A percentile compares a stretch with the other conserved stretches of the same genome.
Evolutionary conservation across 805 yeast genomes (phyloP).

Genomic region (Sugiyamaella boreocaroliniensis): DNA sequence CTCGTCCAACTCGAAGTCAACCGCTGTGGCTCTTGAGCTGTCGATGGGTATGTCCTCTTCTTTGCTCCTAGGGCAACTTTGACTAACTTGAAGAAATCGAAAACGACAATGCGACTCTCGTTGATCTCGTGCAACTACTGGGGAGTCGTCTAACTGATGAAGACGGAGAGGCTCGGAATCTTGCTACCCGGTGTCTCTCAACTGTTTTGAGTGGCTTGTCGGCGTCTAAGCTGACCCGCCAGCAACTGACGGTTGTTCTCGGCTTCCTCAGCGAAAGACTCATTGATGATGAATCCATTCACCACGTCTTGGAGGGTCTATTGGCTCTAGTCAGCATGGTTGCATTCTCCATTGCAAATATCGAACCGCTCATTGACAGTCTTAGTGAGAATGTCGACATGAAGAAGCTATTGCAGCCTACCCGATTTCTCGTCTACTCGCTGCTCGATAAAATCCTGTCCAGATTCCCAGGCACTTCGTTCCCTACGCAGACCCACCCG

Average conservation of each 20-base stretch:
- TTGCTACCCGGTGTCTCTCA: slow-evolving; percentile 40
- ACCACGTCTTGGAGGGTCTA: slow-evolving; percentile 50
- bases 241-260: slow-evolving; percentile 30
- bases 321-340: slow-evolving; percentile 45
- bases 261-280: slow-evolving; percentile 54
- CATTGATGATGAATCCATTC: slow-evolving; percentile 53
- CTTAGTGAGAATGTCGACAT: slow-evolving; percentile 31
- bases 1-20: background rate
- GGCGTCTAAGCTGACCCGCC: slow-evolving; percentile 29
- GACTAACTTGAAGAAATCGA: slow-evolving; percentile 19
- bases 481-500: background rate
- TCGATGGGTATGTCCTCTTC: background rate
- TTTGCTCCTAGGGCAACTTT: background rate
- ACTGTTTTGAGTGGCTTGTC: slow-evolving; percentile 32
- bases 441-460: slow-evolving; percentile 32
- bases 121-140: slow-evolving; percentile 49
- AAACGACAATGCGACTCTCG: slow-evolving; percentile 31
- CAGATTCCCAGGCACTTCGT: slow-evolving; percentile 1
- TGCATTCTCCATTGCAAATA: slow-evolving; percentile 36
- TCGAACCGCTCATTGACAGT: slow-evolving; percentile 27
- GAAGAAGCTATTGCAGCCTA: slow-evolving; percentile 24
- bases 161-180: slow-evolving; percentile 42
- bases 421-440: slow-evolving; percentile 51
- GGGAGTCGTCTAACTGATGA: slow-evolving; percentile 62
- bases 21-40: background rate